These are phyloP conservation scores for Leccinum longicurvipes DNA, from an alignment of 768 basidiomycete species.

Conservation along the genomic window DNA sequence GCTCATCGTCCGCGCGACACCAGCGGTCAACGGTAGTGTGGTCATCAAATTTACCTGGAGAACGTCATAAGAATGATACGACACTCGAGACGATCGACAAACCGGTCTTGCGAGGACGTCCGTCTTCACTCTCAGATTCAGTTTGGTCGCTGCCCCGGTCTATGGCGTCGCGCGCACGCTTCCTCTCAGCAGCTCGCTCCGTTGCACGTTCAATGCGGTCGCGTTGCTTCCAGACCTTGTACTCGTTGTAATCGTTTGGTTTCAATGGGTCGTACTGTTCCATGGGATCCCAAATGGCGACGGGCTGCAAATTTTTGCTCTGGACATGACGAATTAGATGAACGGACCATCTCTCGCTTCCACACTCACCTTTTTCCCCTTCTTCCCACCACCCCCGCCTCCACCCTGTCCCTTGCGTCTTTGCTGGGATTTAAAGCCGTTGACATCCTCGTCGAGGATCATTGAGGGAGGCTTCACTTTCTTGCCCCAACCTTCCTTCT, in stretches of 20 bases:
- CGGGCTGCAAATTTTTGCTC: slow-evolving; percentile 57
- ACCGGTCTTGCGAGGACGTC: slow-evolving; percentile 70
- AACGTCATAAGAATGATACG: slow-evolving; percentile 24
- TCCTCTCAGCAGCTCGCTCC: slow-evolving; percentile 59
- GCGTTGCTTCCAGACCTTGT: slow-evolving; percentile 74
- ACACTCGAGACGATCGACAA: slow-evolving; percentile 10
- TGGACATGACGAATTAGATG: slow-evolving; percentile 24
- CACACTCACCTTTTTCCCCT: slow-evolving; percentile 57
- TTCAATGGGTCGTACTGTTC: slow-evolving; percentile 79
- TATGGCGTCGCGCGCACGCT: slow-evolving; percentile 50
- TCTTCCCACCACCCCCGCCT: slow-evolving; percentile 42
- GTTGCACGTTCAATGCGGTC: slow-evolving; percentile 69
- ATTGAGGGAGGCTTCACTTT: slow-evolving; percentile 90
- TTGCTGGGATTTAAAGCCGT: slow-evolving; percentile 68
- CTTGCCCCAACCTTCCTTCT: slow-evolving; percentile 73
- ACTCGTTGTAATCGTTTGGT: slow-evolving; percentile 89
- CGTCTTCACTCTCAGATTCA: slow-evolving; percentile 65
- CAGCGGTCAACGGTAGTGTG: slow-evolving; percentile 47
- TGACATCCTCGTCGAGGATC: slow-evolving; percentile 86
- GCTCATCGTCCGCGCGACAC: slow-evolving; percentile 52
- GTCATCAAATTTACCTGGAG: slow-evolving; percentile 35
- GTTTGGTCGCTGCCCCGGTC: slow-evolving; percentile 54
- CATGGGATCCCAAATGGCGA: slow-evolving; percentile 69
- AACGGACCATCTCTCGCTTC: background rate
- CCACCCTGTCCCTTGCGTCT: slow-evolving; percentile 44